These are phyloP conservation scores for Chlorella sp. DNA, from an alignment of 139 green algal species.

Conservation along the genomic window DNA sequence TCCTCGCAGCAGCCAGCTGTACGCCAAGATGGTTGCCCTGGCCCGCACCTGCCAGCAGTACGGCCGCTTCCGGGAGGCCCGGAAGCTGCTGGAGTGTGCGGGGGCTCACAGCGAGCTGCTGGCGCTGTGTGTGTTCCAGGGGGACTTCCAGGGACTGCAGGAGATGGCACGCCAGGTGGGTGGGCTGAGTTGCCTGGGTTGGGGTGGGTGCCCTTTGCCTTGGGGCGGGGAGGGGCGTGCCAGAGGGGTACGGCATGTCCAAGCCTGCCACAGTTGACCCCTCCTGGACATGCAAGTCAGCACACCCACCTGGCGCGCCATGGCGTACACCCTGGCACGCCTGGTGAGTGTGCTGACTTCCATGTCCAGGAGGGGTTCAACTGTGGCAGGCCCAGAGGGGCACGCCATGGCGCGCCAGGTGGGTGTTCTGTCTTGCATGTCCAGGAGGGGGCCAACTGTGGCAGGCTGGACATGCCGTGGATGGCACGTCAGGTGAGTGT, in stretches of 20 bases:
- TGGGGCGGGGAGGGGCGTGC: too few relatives aligned
- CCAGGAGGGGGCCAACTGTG: too few relatives aligned
- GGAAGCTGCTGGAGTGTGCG: constrained; percentile 49
- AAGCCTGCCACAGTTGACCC: too few relatives aligned
- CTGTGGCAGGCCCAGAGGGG: too few relatives aligned
- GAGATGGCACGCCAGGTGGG: constrained; percentile 26
- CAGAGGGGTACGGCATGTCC: too few relatives aligned
- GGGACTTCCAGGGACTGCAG: constrained; percentile 57
- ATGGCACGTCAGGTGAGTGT: too few relatives aligned
- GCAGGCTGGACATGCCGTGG: too few relatives aligned
- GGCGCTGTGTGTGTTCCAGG: constrained; percentile 63
- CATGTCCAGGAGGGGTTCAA: too few relatives aligned
- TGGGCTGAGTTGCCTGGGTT: not conserved
- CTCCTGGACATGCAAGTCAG: too few relatives aligned
- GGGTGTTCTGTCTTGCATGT: too few relatives aligned
- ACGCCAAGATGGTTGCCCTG: constrained; percentile 43
- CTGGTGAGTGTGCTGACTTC: too few relatives aligned
- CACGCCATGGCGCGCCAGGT: constrained; percentile 31
- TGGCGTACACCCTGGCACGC: constrained; percentile 43
- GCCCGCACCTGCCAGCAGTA: constrained; percentile 54
- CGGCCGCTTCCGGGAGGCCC: constrained; percentile 52
- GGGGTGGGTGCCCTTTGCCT: not conserved
- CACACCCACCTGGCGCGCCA: constrained; percentile 26
- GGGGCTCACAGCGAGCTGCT: constrained; percentile 61
- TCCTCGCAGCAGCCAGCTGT: constrained; percentile 36